Conservation (phyloP, 2,329 filamentous ascomycete genomes). For the Monosporascus sp. region DNA sequence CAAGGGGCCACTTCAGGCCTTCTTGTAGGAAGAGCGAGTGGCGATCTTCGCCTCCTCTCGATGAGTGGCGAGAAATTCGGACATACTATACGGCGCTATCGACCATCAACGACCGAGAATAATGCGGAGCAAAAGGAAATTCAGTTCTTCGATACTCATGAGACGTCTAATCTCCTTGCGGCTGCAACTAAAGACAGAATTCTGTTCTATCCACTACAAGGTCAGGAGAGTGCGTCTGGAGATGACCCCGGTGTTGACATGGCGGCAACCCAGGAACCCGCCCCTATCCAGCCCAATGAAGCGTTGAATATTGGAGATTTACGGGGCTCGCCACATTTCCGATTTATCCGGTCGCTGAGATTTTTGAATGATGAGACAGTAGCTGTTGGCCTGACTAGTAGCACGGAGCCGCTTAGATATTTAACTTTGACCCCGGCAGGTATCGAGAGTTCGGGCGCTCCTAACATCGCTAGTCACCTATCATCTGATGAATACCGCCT, state of each 20-base stretch:
- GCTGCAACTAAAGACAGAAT: slow-evolving; percentile 30
- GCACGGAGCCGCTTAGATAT: slow-evolving; percentile 38
- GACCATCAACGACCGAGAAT: slow-evolving; percentile 2
- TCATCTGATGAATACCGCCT: slow-evolving; percentile 19
- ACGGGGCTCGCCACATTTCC: slow-evolving; percentile 14
- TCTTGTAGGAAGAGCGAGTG: slow-evolving; percentile 45
- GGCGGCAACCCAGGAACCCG: slow-evolving; percentile 5
- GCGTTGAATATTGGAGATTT: slow-evolving; percentile 15
- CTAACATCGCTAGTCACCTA: slow-evolving; percentile 26
- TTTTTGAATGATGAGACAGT: slow-evolving; percentile 41
- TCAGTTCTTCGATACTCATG: slow-evolving; percentile 29
- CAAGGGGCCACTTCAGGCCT: slow-evolving; percentile 26
- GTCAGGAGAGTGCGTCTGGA: slow-evolving; percentile 2
- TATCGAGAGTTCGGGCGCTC: slow-evolving; percentile 30
- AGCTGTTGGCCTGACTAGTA: slow-evolving; percentile 40
- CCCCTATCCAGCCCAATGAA: slow-evolving; percentile 12
- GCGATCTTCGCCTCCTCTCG: slow-evolving; percentile 41
- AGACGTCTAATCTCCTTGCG: slow-evolving; percentile 22
- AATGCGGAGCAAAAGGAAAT: slow-evolving; percentile 24
- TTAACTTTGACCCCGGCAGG: slow-evolving; percentile 42
- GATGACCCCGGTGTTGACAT: slow-evolving; percentile 3
- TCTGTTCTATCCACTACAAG: slow-evolving; percentile 28
- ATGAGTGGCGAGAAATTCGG: slow-evolving; percentile 29
- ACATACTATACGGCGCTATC: slow-evolving; percentile 19
- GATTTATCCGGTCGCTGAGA: slow-evolving; percentile 31